Base-by-base conservation (phyloP, 2,329 filamentous ascomycete species). In the Cytospora mali region DNA sequence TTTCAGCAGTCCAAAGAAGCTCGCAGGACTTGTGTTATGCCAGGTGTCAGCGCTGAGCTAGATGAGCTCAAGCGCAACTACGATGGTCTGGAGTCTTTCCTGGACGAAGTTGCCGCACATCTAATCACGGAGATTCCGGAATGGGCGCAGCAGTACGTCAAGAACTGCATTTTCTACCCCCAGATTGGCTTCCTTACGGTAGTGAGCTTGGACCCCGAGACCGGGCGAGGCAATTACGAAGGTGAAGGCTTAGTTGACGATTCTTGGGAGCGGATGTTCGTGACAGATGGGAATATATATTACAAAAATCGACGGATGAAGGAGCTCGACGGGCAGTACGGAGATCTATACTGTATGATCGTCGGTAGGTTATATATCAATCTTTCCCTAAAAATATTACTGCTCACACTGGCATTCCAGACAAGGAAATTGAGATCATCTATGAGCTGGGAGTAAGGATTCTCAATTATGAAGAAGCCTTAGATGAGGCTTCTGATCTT, bases 121-220 rank as follows among this genome's bases (percentile, higher is more conserved):
- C 79, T 97, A 62, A 84, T 84, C 0, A 74, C 75, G 16, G 80
- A 81, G 1, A 78, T 95, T 23, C 89, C 93, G 1, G 79, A 83
- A 64, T 82, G 82, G 80, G 80, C 81, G 21, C 73, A 74, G 28
- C 72, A 75, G 31, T 80, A 84, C 64, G 76, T 88, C 16, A 79
- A 82, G 35, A 93, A 93, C 60, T 96, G 96, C 66, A 89, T 95
- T 21, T 97, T 95, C 73, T 90, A 96, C 66, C 94, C 93, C 0
- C 93, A 97, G 70, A 85, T 97, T 42, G 95, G 95, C 0, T 99
- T 97, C 71, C 83, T 97, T 42, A 90, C 93, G 2, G 87, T 89
- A 0, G 87, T 96, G 18, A 83, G 83, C 2, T 74, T 88, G 4
- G 84, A 92, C 68, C 76, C 80, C 16, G 73, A 79, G 1, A 86